A percentile compares a stretch with the other conserved stretches of the same genome.
Evolutionary conservation across 2,329 filamentous ascomycete species (phyloP).

Genomic region (Ceratocystis smalleyi): DNA sequence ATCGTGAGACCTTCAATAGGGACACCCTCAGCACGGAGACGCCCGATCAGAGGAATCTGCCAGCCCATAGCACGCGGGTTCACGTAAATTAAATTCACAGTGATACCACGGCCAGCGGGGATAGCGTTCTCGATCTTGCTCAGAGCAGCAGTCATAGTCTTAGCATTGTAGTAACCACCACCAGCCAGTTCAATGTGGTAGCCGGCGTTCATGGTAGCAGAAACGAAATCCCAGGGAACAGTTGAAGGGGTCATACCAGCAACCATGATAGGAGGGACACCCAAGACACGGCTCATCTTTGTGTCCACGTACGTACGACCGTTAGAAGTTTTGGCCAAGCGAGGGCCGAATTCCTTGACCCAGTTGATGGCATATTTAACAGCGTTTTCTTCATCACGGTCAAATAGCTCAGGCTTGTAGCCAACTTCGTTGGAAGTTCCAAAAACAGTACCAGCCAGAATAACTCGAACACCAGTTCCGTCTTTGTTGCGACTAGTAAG

Average conservation of each 20-base stretch:
- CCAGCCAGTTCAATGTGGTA: conserved; percentile 85
- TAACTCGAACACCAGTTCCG: conserved; percentile 90
- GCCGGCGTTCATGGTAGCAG: conserved; percentile 86
- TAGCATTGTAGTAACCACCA: conserved; percentile 75
- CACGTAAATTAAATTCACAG: conserved; percentile 81
- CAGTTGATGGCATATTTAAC: conserved; percentile 92
- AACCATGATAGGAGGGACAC: conserved; percentile 74
- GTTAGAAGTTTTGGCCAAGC: conserved; percentile 71
- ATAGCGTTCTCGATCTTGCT: conserved; percentile 72
- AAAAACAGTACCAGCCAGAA: conserved; percentile 83
- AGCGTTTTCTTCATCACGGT: conserved; percentile 85
- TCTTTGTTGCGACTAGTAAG: conserved; percentile 98
- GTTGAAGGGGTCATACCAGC: conserved; percentile 89
- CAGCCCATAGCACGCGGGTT: conserved; percentile 79
- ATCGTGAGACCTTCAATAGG: conserved; percentile 87
- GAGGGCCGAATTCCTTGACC: conserved; percentile 95
- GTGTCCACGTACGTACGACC: conserved; percentile 90
- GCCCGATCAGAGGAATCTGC: conserved; percentile 75
- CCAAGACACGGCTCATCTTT: conserved; percentile 80
- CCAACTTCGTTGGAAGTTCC: conserved; percentile 82
- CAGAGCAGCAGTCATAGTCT: conserved; percentile 68
- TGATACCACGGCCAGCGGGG: conserved; percentile 72
- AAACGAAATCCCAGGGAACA: conserved; percentile 80
- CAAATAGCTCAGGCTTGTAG: conserved; percentile 95
- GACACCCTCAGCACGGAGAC: conserved; percentile 68